These are phyloP conservation scores for Rosa persica DNA, from an alignment of 306 rosid species.

Conservation along the genomic window DNA sequence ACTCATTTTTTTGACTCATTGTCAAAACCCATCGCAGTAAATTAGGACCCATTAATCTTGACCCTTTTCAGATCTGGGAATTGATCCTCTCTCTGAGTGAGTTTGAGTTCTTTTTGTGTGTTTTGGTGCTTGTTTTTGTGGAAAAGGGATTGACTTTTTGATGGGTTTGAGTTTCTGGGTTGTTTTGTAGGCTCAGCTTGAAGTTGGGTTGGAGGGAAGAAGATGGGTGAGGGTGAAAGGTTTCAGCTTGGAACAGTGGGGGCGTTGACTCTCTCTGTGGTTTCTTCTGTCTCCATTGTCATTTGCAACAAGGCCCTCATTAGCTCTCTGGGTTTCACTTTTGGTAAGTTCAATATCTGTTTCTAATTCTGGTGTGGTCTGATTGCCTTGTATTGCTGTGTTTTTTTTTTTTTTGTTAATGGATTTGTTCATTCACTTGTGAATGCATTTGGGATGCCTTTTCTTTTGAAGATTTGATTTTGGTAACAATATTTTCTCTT, in stretches of 20 bases:
- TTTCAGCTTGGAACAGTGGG: conserved; percentile 79
- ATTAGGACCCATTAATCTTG: background rate
- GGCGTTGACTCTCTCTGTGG: conserved; percentile 78
- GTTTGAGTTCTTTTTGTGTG: background rate
- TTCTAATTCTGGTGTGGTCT: background rate
- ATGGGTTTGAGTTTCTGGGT: background rate
- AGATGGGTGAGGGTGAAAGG: conserved; percentile 71
- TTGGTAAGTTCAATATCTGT: conserved; percentile 45
- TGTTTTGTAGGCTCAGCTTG: conserved; percentile 18
- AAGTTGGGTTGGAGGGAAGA: conserved; percentile 21
- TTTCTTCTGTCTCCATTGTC: conserved; percentile 84
- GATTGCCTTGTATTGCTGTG: background rate
- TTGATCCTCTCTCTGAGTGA: conserved; percentile 13
- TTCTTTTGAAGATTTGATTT: background rate
- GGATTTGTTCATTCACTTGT: background rate
- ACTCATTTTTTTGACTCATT: conserved; percentile 7
- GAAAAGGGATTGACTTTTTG: background rate
- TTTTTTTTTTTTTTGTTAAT: background rate
- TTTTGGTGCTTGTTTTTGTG: background rate
- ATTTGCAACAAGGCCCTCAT: conserved; percentile 82
- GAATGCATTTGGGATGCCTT: background rate
- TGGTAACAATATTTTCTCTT: background rate
- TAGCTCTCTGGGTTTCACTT: conserved; percentile 65
- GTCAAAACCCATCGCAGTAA: background rate
- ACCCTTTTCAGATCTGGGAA: conserved; percentile 26